Evolutionary conservation across 2,329 filamentous ascomycete species (phyloP).

Genomic region (Orbilia oligospora): DNA sequence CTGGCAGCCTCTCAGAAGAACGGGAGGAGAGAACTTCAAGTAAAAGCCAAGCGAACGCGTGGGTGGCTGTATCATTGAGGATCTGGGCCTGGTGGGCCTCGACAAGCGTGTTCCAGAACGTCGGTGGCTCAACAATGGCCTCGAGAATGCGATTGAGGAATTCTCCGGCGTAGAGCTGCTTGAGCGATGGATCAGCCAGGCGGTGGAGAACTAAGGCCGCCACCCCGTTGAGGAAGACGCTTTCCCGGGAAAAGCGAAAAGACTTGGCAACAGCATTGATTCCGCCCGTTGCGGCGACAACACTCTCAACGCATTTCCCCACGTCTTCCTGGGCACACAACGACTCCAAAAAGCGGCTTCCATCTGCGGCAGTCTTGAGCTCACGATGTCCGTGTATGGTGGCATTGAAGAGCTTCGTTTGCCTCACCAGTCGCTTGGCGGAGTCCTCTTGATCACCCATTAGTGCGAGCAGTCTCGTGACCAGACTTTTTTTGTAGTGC

Average conservation of each 20-base stretch:
- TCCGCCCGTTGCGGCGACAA: slow-evolving; percentile 66
- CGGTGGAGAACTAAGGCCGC: slow-evolving; percentile 66
- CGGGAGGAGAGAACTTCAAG: slow-evolving; percentile 69
- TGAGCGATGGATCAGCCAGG: slow-evolving; percentile 69
- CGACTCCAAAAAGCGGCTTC: slow-evolving; percentile 70
- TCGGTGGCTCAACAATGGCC: slow-evolving; percentile 71
- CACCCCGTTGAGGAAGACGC: slow-evolving; percentile 69
- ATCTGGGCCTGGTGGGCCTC: slow-evolving; percentile 64
- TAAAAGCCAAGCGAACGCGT: slow-evolving; percentile 70
- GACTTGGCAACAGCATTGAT: slow-evolving; percentile 67
- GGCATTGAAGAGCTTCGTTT: slow-evolving; percentile 67
- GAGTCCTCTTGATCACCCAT: slow-evolving; percentile 46
- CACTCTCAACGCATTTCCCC: slow-evolving; percentile 67
- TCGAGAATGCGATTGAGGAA: slow-evolving; percentile 70
- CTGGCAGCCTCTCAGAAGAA: slow-evolving; percentile 64
- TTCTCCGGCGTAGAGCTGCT: slow-evolving; percentile 70
- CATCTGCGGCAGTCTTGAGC: slow-evolving; percentile 67
- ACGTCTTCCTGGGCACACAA: slow-evolving; percentile 68
- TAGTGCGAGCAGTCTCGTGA: no score
- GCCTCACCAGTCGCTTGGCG: slow-evolving; percentile 60
- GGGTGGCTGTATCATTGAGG: slow-evolving; percentile 66
- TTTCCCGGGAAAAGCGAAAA: slow-evolving; percentile 69
- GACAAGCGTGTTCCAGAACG: slow-evolving; percentile 70
- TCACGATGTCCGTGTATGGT: slow-evolving; percentile 67
- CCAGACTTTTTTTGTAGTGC: no score